These are phyloP conservation scores for Ceratobasidium sp. DNA, from an alignment of 1,284 basidiomycete genomes.

Conservation along the genomic window DNA sequence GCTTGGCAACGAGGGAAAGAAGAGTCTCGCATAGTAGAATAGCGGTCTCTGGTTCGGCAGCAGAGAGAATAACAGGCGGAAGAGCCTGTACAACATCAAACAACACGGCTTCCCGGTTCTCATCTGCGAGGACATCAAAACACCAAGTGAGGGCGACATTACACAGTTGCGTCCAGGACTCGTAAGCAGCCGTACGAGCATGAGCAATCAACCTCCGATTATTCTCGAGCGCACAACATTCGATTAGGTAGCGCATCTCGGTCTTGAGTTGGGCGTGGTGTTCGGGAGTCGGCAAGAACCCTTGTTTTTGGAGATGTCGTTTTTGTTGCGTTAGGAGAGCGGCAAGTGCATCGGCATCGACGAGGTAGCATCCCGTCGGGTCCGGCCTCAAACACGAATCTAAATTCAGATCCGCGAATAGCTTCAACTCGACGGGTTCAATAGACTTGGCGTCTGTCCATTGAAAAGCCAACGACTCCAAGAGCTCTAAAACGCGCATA, in stretches of 20 bases:
- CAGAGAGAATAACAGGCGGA: constrained; percentile 60
- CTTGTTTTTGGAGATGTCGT: constrained; percentile 68
- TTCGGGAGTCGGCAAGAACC: constrained; percentile 64
- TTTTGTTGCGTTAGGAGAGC: constrained; percentile 67
- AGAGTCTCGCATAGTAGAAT: constrained; percentile 82
- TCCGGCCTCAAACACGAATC: constrained; percentile 75
- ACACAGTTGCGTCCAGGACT: constrained; percentile 81
- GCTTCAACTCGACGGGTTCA: constrained; percentile 66
- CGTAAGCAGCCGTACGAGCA: constrained; percentile 72
- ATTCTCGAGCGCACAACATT: constrained; percentile 84
- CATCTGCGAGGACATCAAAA: constrained; percentile 77
- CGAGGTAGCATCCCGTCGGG: constrained; percentile 76
- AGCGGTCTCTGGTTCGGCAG: constrained; percentile 64
- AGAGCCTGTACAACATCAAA: constrained; percentile 85
- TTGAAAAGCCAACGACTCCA: constrained; percentile 83
- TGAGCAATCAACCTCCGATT: constrained; percentile 78
- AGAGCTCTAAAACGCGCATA: constrained; percentile 82
- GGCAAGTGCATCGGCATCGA: constrained; percentile 74
- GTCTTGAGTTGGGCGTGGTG: constrained; percentile 71
- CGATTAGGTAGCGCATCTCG: constrained; percentile 77
- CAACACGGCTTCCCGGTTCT: constrained; percentile 80
- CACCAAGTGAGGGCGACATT: constrained; percentile 84
- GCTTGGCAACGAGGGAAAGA: constrained; percentile 80
- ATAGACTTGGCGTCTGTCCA: constrained; percentile 79
- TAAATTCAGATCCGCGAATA: constrained; percentile 73